Evolutionary conservation across 345 rosid genomes (phyloP).

Genomic region (Salix udensis): DNA sequence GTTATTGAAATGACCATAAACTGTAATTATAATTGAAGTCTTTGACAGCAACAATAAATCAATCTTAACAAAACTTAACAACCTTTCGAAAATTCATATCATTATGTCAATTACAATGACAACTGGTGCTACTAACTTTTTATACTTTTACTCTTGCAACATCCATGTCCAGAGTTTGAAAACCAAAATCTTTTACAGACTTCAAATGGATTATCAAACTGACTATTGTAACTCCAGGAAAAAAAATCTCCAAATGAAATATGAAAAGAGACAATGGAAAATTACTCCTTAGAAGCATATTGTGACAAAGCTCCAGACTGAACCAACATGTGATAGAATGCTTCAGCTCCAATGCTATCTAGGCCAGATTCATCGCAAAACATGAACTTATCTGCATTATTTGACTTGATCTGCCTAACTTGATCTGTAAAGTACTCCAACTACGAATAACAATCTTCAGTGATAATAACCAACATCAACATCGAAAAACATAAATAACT

Average conservation of each 20-base stretch:
- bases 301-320: conserved; percentile 68
- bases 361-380: conserved; percentile 55
- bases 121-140: background rate
- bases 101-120: background rate
- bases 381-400: conserved; percentile 51
- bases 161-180: background rate
- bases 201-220: background rate
- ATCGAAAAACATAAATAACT: conserved; percentile 5
- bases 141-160: background rate
- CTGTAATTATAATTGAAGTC: background rate
- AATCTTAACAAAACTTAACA: background rate
- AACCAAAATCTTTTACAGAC: background rate
- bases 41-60: background rate
- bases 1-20: background rate
- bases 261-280: conserved; percentile 12
- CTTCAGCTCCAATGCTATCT: conserved; percentile 50
- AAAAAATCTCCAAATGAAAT: background rate
- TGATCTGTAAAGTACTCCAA: conserved; percentile 38
- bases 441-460: conserved; percentile 29
- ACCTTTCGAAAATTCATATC: background rate
- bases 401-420: conserved; percentile 37
- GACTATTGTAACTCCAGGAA: background rate
- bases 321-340: conserved; percentile 49
- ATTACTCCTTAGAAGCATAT: conserved; percentile 62
- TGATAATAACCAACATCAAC: conserved; percentile 10